Evolutionary conservation across 108 stramenopile genomes (phyloP).

Genomic region (Cyclotella baltica): DNA sequence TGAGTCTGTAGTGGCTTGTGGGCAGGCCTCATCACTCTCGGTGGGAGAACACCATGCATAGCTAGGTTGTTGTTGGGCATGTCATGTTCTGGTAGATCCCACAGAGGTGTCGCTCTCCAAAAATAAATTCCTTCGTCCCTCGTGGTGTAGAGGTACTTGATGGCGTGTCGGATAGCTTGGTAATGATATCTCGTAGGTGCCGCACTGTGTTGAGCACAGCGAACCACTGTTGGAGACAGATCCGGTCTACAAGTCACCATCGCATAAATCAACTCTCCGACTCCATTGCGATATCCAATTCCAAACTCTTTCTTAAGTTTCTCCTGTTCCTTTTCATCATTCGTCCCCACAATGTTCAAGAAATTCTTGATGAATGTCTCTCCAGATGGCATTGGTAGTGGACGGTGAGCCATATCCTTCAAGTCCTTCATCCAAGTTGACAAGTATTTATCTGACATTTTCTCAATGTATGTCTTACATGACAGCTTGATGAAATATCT

Average conservation of each 20-base stretch:
- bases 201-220: neutral
- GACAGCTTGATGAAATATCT: conserved; percentile 38
- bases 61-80: neutral
- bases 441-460: conserved; percentile 32
- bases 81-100: conserved; percentile 23
- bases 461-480: conserved; percentile 40
- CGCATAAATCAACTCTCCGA: conserved; percentile 54
- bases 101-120: conserved; percentile 16
- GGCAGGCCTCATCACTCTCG: neutral
- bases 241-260: conserved; percentile 40
- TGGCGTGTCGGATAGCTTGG: neutral
- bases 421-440: conserved; percentile 27
- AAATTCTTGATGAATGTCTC: neutral
- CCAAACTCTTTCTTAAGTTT: conserved; percentile 10
- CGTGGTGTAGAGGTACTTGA: neutral
- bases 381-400: neutral
- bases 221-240: conserved; percentile 26
- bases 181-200: neutral
- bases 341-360: neutral
- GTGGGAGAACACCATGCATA: neutral
- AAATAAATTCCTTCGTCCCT: neutral
- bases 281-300: conserved; percentile 33
- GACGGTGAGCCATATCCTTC: neutral
- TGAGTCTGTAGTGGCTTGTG: neutral
- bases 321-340: neutral